phyloP scores from a whole-genome alignment of 2,329 filamentous ascomycete species.

The Aurifilum marmelostoma region DNA sequence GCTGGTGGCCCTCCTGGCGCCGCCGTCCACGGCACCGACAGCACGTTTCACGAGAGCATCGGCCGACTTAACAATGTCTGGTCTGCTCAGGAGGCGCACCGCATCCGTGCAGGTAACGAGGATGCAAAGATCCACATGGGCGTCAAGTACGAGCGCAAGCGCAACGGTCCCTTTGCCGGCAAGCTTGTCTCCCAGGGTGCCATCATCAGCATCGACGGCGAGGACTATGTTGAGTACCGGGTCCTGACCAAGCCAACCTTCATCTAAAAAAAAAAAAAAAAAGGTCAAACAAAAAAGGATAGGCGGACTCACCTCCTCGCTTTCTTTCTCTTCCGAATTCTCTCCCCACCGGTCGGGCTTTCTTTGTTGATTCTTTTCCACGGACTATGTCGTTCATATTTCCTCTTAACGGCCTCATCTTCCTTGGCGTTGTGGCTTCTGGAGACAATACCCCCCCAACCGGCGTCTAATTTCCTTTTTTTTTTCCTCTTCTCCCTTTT shows the following conservation, averaged over 20 bases:
- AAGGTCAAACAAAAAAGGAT: too few species aligned
- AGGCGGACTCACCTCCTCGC: too few species aligned
- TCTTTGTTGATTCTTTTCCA: neutral
- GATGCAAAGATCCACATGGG: conserved; percentile 62
- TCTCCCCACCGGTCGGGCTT: neutral
- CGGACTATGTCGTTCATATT: neutral
- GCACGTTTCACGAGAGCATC: conserved; percentile 52
- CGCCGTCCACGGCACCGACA: neutral
- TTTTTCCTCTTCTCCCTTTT: neutral
- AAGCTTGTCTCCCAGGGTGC: conserved; percentile 66
- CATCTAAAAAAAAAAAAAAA: conserved; percentile 47
- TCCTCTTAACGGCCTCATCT: conserved; percentile 16
- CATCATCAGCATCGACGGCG: conserved; percentile 67
- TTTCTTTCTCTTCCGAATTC: neutral
- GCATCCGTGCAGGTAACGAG: conserved; percentile 48
- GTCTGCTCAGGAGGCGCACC: conserved; percentile 55
- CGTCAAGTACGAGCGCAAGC: conserved; percentile 65
- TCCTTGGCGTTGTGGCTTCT: conserved; percentile 30
- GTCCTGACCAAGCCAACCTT: conserved; percentile 67
- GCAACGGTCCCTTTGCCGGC: conserved; percentile 62
- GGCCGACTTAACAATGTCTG: conserved; percentile 59
- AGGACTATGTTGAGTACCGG: conserved; percentile 69
- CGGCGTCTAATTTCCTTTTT: conserved; percentile 7
- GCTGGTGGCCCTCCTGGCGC: neutral
- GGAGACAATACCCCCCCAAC: conserved; percentile 24